Conservation (phyloP, 176 grass and related monocot species). For the Oryza officinalis region DNA sequence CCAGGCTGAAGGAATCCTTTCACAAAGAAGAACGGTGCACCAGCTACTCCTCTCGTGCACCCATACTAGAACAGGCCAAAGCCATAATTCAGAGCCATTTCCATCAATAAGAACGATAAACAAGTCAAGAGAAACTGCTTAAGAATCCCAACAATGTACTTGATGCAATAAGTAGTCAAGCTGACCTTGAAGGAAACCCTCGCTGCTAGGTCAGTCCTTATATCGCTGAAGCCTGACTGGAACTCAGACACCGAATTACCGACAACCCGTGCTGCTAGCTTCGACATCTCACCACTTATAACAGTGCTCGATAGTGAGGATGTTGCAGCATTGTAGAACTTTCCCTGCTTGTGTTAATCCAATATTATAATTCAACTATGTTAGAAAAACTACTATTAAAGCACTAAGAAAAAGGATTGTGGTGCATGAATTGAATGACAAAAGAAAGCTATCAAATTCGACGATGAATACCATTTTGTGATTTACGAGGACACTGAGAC, state of each 20-base stretch:
- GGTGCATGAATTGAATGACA: background rate
- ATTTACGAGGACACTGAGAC: background rate
- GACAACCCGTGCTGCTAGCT: conserved; percentile 46
- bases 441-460: background rate
- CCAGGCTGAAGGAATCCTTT: conserved; percentile 82
- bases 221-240: conserved; percentile 69
- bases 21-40: conserved; percentile 88
- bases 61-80: conserved; percentile 61
- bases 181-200: conserved; percentile 85
- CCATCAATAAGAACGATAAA: background rate
- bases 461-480: background rate
- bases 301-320: conserved; percentile 44
- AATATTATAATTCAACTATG: background rate
- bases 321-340: conserved; percentile 68
- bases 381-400: background rate
- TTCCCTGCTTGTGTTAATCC: conserved; percentile 53
- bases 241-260: conserved; percentile 66
- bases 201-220: conserved; percentile 55
- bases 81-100: background rate
- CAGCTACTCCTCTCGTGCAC: conserved; percentile 72
- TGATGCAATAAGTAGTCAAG: background rate
- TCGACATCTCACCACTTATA: conserved; percentile 55
- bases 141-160: background rate
- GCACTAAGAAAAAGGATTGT: background rate
- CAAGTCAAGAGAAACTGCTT: background rate